Conservation (phyloP, 306 rosid species). For the Adenanthera pavonina region DNA sequence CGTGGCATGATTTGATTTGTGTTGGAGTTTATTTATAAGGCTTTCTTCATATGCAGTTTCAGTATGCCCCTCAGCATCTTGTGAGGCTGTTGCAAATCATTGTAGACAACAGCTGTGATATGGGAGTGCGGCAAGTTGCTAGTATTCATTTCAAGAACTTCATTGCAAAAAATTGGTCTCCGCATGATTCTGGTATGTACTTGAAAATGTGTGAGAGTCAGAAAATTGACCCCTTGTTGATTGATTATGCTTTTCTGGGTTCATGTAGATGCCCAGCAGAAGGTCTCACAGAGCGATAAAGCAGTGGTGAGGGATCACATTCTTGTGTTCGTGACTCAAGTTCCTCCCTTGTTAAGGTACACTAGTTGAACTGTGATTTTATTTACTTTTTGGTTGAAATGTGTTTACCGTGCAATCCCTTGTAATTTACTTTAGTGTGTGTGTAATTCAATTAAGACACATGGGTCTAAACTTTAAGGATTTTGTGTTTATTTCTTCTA, state of each 20-base stretch:
- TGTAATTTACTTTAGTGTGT: not conserved
- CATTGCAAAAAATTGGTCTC: slow-evolving; percentile 1
- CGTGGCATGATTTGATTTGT: not conserved
- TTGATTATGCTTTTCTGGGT: not conserved
- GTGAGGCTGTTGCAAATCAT: slow-evolving; percentile 8
- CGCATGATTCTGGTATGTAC: slow-evolving; percentile 7
- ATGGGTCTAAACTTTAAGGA: not conserved
- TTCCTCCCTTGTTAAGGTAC: slow-evolving; percentile 10
- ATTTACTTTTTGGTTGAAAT: not conserved
- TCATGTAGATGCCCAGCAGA: slow-evolving; percentile 1
- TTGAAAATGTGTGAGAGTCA: not conserved
- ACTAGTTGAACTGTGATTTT: not conserved
- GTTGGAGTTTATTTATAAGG: not conserved
- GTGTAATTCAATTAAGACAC: not conserved
- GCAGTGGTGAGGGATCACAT: not conserved
- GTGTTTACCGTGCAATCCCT: not conserved
- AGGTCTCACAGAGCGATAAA: slow-evolving; percentile 1
- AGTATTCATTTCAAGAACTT: slow-evolving; percentile 12
- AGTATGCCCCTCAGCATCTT: slow-evolving; percentile 3
- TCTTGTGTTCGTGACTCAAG: slow-evolving; percentile 1
- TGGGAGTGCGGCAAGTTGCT: slow-evolving; percentile 19
- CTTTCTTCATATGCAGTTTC: slow-evolving; percentile 2
- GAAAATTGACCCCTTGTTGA: not conserved
- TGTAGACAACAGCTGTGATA: not conserved
- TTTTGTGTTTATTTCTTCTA: not conserved